phyloP scores from a whole-genome alignment of 352 stramenopile species.

The Stephanocyclus meneghinianus region DNA sequence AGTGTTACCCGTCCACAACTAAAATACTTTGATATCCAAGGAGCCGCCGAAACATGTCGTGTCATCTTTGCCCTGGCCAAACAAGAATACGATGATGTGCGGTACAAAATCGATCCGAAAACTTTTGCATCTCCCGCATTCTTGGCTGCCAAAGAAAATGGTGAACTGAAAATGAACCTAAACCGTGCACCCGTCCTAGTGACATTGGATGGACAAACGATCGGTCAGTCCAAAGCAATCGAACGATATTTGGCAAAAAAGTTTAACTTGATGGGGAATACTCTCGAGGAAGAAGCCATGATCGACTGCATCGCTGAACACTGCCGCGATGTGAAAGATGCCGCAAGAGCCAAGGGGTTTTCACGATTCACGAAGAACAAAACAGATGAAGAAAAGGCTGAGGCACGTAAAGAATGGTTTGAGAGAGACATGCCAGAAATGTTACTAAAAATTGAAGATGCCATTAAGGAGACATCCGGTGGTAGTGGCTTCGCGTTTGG shows the following conservation, averaged over 20 bases:
- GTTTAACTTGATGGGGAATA: slow-evolving; percentile 65
- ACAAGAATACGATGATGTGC: slow-evolving; percentile 48
- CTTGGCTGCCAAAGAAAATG: slow-evolving; percentile 56
- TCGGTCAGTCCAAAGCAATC: slow-evolving; percentile 73
- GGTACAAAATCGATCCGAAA: slow-evolving; percentile 44
- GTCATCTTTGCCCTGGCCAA: slow-evolving; percentile 50
- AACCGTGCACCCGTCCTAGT: slow-evolving; percentile 60
- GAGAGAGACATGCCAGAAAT: slow-evolving; percentile 52
- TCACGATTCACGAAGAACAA: slow-evolving; percentile 55
- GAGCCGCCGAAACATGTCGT: slow-evolving; percentile 53
- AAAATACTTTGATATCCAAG: slow-evolving; percentile 59
- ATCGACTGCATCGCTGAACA: slow-evolving; percentile 75
- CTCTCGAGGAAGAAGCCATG: slow-evolving; percentile 49
- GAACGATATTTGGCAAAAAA: slow-evolving; percentile 62
- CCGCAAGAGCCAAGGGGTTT: slow-evolving; percentile 55
- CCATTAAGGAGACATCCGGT: slow-evolving; percentile 27
- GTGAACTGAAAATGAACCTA: slow-evolving; percentile 61
- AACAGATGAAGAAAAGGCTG: slow-evolving; percentile 55
- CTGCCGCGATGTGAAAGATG: slow-evolving; percentile 68
- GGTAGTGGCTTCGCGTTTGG: slow-evolving; percentile 52
- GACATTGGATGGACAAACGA: slow-evolving; percentile 35
- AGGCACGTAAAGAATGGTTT: slow-evolving; percentile 52
- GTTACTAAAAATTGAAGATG: slow-evolving; percentile 61
- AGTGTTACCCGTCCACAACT: slow-evolving; percentile 25
- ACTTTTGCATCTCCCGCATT: slow-evolving; percentile 58